Conservation (phyloP, 306 rosid genomes). For the Sesbania bispinosa region DNA sequence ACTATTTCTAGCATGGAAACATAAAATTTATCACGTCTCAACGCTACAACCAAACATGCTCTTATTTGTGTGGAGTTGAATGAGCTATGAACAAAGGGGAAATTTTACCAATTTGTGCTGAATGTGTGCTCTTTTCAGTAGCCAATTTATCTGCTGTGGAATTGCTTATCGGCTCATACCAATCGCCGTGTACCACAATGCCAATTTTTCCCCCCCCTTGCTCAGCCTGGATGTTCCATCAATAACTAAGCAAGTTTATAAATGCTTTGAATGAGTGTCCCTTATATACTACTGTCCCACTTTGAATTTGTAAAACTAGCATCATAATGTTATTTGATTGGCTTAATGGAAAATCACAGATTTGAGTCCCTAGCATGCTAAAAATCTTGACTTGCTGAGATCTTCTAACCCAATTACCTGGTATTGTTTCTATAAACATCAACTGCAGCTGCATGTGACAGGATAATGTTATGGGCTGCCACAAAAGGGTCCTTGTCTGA, state of each 20-base stretch:
- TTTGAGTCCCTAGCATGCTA: not conserved
- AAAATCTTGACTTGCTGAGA: not conserved
- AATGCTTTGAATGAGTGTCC: not conserved
- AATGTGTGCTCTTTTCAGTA: constrained; percentile 67
- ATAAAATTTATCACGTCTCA: too few relatives aligned
- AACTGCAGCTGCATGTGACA: too few relatives aligned
- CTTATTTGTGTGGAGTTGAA: not conserved
- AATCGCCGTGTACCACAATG: constrained; percentile 32
- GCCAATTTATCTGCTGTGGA: constrained; percentile 54
- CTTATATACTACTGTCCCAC: not conserved
- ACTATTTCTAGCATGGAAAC: too few relatives aligned
- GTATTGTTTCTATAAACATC: constrained; percentile 52
- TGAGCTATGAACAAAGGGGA: not conserved
- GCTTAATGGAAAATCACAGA: not conserved
- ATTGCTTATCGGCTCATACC: constrained; percentile 59
- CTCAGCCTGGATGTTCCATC: constrained; percentile 35
- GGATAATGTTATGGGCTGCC: constrained; percentile 61
- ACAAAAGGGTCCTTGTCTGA: constrained; percentile 67
- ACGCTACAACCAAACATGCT: too few relatives aligned
- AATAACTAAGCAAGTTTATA: constrained; percentile 1
- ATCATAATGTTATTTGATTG: not conserved
- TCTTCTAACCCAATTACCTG: constrained; percentile 40
- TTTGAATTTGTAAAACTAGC: not conserved
- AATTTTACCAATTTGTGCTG: constrained; percentile 43
- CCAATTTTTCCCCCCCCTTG: constrained; percentile 73